Conservation (phyloP, 768 basidiomycete genomes). For the Pisolithus albus region DNA sequence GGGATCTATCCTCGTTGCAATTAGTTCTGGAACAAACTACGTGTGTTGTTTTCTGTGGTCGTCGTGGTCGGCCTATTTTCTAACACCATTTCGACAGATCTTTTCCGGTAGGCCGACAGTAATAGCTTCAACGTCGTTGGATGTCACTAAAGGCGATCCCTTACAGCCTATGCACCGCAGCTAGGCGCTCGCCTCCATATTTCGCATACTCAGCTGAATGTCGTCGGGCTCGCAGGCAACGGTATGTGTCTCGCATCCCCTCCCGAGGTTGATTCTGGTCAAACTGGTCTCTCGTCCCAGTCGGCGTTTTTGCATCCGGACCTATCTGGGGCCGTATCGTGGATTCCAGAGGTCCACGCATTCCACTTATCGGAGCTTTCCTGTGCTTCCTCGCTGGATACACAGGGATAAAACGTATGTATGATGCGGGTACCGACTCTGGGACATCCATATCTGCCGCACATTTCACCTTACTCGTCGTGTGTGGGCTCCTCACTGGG, state of each 20-base stretch:
- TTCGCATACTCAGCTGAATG: slow-evolving; percentile 74
- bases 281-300: slow-evolving; percentile 25
- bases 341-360: slow-evolving; percentile 65
- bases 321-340: slow-evolving; percentile 78
- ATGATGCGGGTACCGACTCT: slow-evolving; percentile 44
- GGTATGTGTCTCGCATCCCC: slow-evolving; percentile 38
- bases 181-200: slow-evolving; percentile 70
- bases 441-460: slow-evolving; percentile 33
- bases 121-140: too few relatives aligned
- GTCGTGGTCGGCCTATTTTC: background rate
- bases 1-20: slow-evolving; percentile 51
- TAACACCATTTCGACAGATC: slow-evolving; percentile 10
- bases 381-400: slow-evolving; percentile 65
- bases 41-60: slow-evolving; percentile 36
- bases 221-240: slow-evolving; percentile 80
- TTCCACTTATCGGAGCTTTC: slow-evolving; percentile 54
- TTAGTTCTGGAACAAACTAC: slow-evolving; percentile 70
- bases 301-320: slow-evolving; percentile 72
- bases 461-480: slow-evolving; percentile 44
- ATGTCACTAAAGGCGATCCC: background rate
- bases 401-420: slow-evolving; percentile 63
- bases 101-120: slow-evolving; percentile 21
- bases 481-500: slow-evolving; percentile 69
- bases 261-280: background rate
- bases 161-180: slow-evolving; percentile 77